Percentiles rank a stretch among this genome's conserved stretches.
phyloP scores from a whole-genome alignment of 257 asterid genomes.

The Gynochthodes officinalis region DNA sequence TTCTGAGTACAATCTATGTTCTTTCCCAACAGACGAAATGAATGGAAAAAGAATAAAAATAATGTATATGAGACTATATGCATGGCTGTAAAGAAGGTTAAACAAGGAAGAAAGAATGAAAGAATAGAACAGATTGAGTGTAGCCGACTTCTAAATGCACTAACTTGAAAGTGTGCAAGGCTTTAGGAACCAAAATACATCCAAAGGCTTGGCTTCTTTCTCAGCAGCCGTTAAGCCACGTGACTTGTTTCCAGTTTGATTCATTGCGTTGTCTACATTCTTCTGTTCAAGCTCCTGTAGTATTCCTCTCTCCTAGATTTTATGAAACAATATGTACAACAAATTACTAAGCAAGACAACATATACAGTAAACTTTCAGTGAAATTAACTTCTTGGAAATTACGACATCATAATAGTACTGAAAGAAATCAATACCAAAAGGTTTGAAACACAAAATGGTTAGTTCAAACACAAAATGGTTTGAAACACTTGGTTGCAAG shows the following conservation, averaged over 20 bases:
- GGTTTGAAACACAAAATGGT: neutral
- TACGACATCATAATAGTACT: neutral
- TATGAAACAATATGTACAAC: neutral
- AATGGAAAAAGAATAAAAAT: conserved; percentile 2
- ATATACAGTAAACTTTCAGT: neutral
- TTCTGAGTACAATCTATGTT: neutral
- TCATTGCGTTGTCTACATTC: conserved; percentile 30
- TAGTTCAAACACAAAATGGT: neutral
- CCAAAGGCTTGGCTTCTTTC: conserved; percentile 70
- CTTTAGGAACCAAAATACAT: conserved; percentile 94
- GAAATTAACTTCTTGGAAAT: neutral
- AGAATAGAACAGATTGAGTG: conserved; percentile 24
- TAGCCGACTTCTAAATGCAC: neutral
- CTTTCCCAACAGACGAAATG: neutral
- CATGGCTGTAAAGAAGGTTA: neutral
- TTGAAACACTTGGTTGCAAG: neutral
- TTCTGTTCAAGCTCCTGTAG: conserved; percentile 54
- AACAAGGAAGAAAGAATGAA: conserved; percentile 30
- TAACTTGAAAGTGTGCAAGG: conserved; percentile 83
- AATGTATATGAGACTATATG: neutral
- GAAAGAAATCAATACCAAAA: no score
- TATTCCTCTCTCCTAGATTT: conserved; percentile 58
- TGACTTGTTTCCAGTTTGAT: conserved; percentile 21
- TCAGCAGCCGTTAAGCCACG: conserved; percentile 32
- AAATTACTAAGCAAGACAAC: neutral